Evolutionary conservation across 805 yeast species (phyloP), one percentile per base, ranked within the genome.

Genomic region (Kuraishia piskuri): DNA sequence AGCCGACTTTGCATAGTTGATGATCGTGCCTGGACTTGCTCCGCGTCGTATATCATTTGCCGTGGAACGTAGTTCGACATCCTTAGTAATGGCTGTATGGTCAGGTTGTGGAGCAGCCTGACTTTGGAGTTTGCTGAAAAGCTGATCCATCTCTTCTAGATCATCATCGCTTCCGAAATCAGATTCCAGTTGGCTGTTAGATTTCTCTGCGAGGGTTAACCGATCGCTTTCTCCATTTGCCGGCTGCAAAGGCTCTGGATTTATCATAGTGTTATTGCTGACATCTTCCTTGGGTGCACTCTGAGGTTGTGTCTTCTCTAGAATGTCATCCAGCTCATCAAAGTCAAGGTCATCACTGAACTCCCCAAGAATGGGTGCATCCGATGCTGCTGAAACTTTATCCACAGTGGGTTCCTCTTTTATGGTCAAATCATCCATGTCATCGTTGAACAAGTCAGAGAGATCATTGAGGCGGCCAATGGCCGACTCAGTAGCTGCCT

Each of bases 1-100:
- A 6, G 84, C 76, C 21, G 77, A 56, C 47, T 70, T 68, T 0
- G 84, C 76, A 17, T 31, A 31, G 40, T 31, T 31, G 40, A 31
- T 31, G 40, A 31, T 10, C 17, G 40, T 31, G 17, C 14, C 14
- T 14, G 40, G 40, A 31, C 40, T 31, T 12, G 14, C 40, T 12
- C 8, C 40, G 3, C 40, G 8, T 12, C 40, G 8, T 31, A 12
- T 31, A 7, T 31, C 40, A 31, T 31, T 31, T 31, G 40, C 40
- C 4, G 40, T n/a, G n/a, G 40, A 31, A 12, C 40, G 7, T 10
- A 31, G 17, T 12, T 31, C 40, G 4, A 21, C 26, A 26, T 52
- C 26, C 20, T 50, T 40, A 17, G 20, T 23, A 9, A 22, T 23
- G 17, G 25, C 49, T 9, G 17, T 10, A 50, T 44, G 44, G 17